Conservation (phyloP, 2,329 filamentous ascomycete species). For the Aspergillus sp. region DNA sequence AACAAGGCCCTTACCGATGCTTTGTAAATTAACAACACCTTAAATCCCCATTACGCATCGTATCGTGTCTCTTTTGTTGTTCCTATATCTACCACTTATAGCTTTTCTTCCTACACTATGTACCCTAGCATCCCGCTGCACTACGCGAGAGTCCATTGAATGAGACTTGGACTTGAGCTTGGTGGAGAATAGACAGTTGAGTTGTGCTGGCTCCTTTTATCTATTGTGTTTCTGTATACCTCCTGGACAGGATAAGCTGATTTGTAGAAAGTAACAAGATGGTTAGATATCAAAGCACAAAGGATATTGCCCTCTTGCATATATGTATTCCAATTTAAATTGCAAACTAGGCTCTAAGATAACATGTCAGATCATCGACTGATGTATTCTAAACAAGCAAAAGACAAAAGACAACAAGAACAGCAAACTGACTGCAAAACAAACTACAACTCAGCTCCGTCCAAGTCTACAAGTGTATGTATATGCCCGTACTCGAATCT, state of each 20-base stretch:
- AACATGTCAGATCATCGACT: neutral
- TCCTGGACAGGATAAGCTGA: neutral
- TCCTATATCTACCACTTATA: slow-evolving; percentile 4
- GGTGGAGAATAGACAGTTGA: slow-evolving; percentile 16
- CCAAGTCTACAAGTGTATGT: neutral
- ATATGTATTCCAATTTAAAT: neutral
- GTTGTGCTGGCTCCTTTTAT: slow-evolving; percentile 7
- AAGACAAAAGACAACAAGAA: neutral
- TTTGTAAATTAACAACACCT: slow-evolving; percentile 68
- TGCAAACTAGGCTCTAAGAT: neutral
- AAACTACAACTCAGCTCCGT: neutral
- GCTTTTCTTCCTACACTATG: slow-evolving; percentile 9
- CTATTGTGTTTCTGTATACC: neutral
- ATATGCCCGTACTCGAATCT: neutral
- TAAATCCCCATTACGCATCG: neutral
- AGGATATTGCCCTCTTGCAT: neutral
- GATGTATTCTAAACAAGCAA: neutral
- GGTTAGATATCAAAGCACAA: neutral
- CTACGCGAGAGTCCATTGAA: slow-evolving; percentile 5
- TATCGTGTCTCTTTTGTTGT: slow-evolving; percentile 21
- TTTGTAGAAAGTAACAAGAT: neutral
- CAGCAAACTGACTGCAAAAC: neutral
- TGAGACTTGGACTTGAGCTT: slow-evolving; percentile 14
- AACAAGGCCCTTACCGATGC: slow-evolving; percentile 98
- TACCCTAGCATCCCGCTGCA: slow-evolving; percentile 11